These are phyloP conservation scores for Aspergillus kassunensis DNA, from an alignment of 495 filamentous ascomycete species.

Conservation along the genomic window DNA sequence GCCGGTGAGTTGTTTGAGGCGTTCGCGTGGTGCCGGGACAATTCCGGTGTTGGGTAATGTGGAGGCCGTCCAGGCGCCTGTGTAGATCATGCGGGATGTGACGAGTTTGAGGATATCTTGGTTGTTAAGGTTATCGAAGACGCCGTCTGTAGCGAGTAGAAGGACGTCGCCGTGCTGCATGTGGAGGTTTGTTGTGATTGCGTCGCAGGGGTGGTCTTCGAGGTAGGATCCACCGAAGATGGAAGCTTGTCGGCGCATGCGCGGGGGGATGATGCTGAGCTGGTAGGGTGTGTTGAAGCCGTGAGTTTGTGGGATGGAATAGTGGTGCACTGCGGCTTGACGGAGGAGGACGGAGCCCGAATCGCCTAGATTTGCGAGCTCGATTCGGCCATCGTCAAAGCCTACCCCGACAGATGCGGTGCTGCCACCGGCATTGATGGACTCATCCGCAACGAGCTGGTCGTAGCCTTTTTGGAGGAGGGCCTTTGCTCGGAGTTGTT, in stretches of 20 bases:
- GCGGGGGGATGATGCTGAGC: slow-evolving; percentile 79
- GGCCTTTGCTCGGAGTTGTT: slow-evolving; percentile 56
- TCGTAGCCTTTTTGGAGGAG: slow-evolving; percentile 84
- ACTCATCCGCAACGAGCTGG: slow-evolving; percentile 65
- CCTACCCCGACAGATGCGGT: slow-evolving; percentile 83
- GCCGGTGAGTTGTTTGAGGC: slow-evolving; percentile 49
- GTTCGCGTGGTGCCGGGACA: slow-evolving; percentile 43
- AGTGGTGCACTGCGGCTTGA: slow-evolving; percentile 74
- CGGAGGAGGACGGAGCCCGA: slow-evolving; percentile 90
- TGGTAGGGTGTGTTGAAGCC: slow-evolving; percentile 98
- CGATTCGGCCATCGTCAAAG: slow-evolving; percentile 62
- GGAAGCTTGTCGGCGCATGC: slow-evolving; percentile 67
- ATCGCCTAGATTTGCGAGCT: slow-evolving; percentile 94
- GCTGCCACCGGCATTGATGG: slow-evolving; percentile 76
- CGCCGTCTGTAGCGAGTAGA: slow-evolving; percentile 87
- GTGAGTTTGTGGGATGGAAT: slow-evolving; percentile 85
- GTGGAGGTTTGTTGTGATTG: slow-evolving; percentile 67
- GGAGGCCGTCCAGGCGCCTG: slow-evolving; percentile 64
- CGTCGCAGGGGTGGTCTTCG: slow-evolving; percentile 77
- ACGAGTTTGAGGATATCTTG: slow-evolving; percentile 80
- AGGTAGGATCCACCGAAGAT: slow-evolving; percentile 79
- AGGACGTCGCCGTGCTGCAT: slow-evolving; percentile 89
- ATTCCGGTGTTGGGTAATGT: slow-evolving; percentile 48
- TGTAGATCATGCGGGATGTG: slow-evolving; percentile 65
- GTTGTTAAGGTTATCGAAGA: slow-evolving; percentile 94